Conservation (phyloP, 805 yeast genomes). For the Ogataea nakhonphanomensis region DNA sequence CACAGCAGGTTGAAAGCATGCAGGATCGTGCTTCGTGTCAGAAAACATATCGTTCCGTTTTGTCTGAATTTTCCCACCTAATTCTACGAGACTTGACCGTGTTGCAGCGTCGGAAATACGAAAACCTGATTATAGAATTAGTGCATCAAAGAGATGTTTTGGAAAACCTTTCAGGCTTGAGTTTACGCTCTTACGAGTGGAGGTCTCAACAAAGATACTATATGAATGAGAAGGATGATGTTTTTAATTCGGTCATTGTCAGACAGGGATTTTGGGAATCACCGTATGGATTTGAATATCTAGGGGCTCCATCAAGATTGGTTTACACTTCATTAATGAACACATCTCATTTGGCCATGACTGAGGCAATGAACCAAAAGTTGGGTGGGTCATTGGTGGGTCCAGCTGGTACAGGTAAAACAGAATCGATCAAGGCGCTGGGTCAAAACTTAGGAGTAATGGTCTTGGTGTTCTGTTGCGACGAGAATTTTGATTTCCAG, state of each 20-base stretch:
- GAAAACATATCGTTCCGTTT: conserved; percentile 4
- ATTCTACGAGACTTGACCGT: conserved; percentile 29
- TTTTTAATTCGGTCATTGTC: conserved; percentile 35
- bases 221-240: conserved; percentile 28
- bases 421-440: conserved; percentile 83
- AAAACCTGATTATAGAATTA: conserved; percentile 62
- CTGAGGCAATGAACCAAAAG: conserved; percentile 67
- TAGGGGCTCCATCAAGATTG: conserved; percentile 68
- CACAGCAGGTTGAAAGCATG: conserved; percentile 36
- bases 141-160: conserved; percentile 53
- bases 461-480: conserved; percentile 89
- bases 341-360: conserved; percentile 61
- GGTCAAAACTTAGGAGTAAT: conserved; percentile 75
- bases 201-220: conserved; percentile 49
- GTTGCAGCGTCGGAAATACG: conserved; percentile 43
- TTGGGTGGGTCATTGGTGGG: conserved; percentile 92
- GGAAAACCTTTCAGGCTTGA: background rate
- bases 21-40: conserved; percentile 15
- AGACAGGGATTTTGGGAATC: conserved; percentile 50
- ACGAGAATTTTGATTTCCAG: conserved; percentile 78
- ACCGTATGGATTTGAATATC: conserved; percentile 75
- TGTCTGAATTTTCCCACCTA: conserved; percentile 29
- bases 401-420: conserved; percentile 97
- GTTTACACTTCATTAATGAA: conserved; percentile 75
- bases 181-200: conserved; percentile 40